Conservation (phyloP, 2,329 filamentous ascomycete species). For the Chrysoporthe austroafricana region DNA sequence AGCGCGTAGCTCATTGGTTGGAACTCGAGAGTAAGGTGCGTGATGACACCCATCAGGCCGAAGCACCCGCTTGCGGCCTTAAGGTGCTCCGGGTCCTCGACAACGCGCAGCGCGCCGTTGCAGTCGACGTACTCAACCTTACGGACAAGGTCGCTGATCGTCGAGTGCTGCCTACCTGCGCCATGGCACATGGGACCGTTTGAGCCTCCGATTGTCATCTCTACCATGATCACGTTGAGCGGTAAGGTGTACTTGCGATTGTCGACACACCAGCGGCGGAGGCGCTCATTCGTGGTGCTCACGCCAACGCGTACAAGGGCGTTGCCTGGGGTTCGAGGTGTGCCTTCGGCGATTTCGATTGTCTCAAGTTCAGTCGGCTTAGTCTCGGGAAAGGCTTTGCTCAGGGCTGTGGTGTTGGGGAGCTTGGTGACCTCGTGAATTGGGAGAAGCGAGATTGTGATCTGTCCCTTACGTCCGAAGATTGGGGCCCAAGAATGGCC, state of each 20-base stretch:
- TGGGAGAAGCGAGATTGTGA: constrained; percentile 48
- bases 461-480: constrained; percentile 45
- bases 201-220: constrained; percentile 51
- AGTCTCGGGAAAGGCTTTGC: constrained; percentile 34
- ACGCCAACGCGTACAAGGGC: constrained; percentile 46
- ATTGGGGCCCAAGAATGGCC: constrained; percentile 47
- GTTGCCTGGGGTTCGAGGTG: constrained; percentile 36
- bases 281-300: constrained; percentile 50
- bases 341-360: constrained; percentile 40
- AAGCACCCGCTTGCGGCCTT: constrained; percentile 49
- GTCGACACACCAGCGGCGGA: constrained; percentile 48
- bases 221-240: constrained; percentile 51
- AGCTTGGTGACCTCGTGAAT: constrained; percentile 42
- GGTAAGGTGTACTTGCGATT: constrained; percentile 47
- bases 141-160: constrained; percentile 50
- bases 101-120: constrained; percentile 45
- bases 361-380: constrained; percentile 42
- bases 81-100: constrained; percentile 44
- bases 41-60: constrained; percentile 52
- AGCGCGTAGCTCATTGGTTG: constrained; percentile 51
- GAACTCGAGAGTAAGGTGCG: constrained; percentile 52
- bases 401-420: constrained; percentile 42
- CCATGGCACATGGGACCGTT: constrained; percentile 53
- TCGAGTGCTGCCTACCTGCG: constrained; percentile 47
- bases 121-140: constrained; percentile 52